Percentiles rank a stretch among this genome's conserved stretches.
Evolutionary conservation across 2,329 filamentous ascomycete genomes (phyloP).

Genomic region (Aspergillus hortae): DNA sequence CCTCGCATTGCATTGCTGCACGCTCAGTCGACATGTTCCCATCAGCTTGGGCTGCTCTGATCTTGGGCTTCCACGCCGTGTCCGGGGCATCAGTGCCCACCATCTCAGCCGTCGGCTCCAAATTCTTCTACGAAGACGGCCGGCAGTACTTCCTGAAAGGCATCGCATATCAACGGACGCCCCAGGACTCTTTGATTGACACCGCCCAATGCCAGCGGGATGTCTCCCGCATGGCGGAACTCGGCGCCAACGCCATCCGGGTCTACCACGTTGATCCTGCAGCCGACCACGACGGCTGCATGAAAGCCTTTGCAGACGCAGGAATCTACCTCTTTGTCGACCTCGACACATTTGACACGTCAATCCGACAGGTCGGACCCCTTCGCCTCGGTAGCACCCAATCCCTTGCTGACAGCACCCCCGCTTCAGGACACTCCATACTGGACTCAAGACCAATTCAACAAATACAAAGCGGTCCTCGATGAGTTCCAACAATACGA

Average conservation of each 20-base stretch:
- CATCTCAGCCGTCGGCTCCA: constrained; percentile 66
- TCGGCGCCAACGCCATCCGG: constrained; percentile 80
- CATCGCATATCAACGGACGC: constrained; percentile 66
- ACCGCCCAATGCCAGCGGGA: constrained; percentile 73
- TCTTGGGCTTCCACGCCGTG: not conserved
- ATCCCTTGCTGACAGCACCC: not conserved
- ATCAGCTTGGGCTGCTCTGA: not conserved
- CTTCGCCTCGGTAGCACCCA: not conserved
- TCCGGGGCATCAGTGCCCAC: constrained; percentile 47
- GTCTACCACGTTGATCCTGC: constrained; percentile 80
- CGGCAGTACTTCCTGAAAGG: constrained; percentile 83
- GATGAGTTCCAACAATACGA: constrained; percentile 74
- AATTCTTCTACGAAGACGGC: constrained; percentile 80
- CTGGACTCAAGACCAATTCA: constrained; percentile 71
- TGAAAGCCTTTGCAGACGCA: constrained; percentile 72
- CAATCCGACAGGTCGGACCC: constrained; percentile 38
- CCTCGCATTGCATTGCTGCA: too few species aligned
- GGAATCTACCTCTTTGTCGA: constrained; percentile 85
- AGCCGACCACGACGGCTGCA: constrained; percentile 72
- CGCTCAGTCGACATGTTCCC: too few species aligned
- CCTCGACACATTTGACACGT: constrained; percentile 55
- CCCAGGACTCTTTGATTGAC: constrained; percentile 72
- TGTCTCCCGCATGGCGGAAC: constrained; percentile 69
- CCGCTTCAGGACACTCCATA: constrained; percentile 51
- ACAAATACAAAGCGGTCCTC: constrained; percentile 67